Percentiles rank a stretch among this genome's conserved stretches.
Evolutionary conservation across 257 asterid species (phyloP).

Genomic region (Solanum etuberosum): DNA sequence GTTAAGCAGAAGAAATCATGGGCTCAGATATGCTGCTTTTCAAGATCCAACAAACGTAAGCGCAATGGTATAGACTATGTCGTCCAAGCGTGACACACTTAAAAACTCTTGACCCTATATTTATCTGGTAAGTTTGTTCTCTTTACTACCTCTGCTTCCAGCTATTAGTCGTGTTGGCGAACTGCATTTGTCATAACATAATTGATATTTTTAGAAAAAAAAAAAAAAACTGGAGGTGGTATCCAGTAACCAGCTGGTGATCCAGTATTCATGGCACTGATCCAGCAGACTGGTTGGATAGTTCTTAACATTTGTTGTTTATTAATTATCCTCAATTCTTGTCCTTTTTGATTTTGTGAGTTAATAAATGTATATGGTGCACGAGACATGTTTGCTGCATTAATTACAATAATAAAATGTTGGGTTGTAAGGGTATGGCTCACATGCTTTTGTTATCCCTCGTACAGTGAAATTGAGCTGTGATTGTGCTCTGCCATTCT

Average conservation of each 20-base stretch:
- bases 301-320: not conserved
- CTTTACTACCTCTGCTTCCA: not conserved
- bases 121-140: conserved; percentile 18
- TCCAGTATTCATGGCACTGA: not conserved
- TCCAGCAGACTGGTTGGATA: not conserved
- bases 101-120: not conserved
- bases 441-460: conserved; percentile 23
- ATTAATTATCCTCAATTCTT: not conserved
- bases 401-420: conserved; percentile 9
- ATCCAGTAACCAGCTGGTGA: not conserved
- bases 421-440: conserved; percentile 14
- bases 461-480: conserved; percentile 31
- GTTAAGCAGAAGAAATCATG: conserved; percentile 72
- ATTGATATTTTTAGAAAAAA: too few species aligned
- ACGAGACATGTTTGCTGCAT: conserved; percentile 11
- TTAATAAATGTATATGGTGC: not conserved
- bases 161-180: not conserved
- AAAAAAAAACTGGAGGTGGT: not conserved
- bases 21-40: conserved; percentile 60
- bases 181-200: too few species aligned
- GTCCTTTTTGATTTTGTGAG: not conserved
- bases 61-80: conserved; percentile 41
- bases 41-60: conserved; percentile 67
- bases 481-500: conserved; percentile 23
- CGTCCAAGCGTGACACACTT: conserved; percentile 13